Percentiles rank a stretch among this genome's conserved stretches.
These are phyloP conservation scores for Melocanna baccifera DNA, from an alignment of 176 grass and related monocot genomes.

Conservation along the genomic window DNA sequence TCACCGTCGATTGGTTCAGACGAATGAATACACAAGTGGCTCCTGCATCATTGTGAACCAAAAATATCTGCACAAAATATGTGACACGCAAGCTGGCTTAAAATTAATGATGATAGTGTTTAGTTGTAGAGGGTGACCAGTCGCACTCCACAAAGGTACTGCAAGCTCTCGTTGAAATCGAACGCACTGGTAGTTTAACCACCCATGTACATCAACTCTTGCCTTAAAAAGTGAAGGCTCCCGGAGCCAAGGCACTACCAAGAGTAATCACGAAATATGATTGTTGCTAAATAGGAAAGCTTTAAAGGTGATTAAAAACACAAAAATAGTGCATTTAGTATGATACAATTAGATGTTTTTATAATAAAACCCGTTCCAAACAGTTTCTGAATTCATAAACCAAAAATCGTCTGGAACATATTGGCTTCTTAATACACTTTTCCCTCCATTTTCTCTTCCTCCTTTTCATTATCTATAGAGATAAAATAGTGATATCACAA, in stretches of 20 bases:
- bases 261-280: background rate
- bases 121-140: constrained; percentile 44
- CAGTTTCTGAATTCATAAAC: too few species aligned
- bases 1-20: background rate
- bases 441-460: too few species aligned
- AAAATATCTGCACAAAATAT: constrained; percentile 43
- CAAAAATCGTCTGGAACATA: too few species aligned
- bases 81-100: constrained; percentile 24
- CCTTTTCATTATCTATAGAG: too few species aligned
- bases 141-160: constrained; percentile 32
- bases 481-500: too few species aligned
- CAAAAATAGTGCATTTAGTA: background rate
- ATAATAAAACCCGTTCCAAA: too few species aligned
- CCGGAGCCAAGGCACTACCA: background rate
- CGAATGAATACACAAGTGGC: background rate
- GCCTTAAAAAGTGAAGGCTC: constrained; percentile 11
- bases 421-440: too few species aligned
- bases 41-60: background rate
- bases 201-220: constrained; percentile 36
- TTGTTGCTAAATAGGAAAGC: background rate
- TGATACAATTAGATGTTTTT: too few species aligned
- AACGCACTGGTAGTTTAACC: constrained; percentile 38
- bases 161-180: constrained; percentile 45
- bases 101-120: constrained; percentile 34
- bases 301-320: background rate